Evolutionary conservation across 306 rosid genomes (phyloP).

Genomic region (Medicago truncatula): DNA sequence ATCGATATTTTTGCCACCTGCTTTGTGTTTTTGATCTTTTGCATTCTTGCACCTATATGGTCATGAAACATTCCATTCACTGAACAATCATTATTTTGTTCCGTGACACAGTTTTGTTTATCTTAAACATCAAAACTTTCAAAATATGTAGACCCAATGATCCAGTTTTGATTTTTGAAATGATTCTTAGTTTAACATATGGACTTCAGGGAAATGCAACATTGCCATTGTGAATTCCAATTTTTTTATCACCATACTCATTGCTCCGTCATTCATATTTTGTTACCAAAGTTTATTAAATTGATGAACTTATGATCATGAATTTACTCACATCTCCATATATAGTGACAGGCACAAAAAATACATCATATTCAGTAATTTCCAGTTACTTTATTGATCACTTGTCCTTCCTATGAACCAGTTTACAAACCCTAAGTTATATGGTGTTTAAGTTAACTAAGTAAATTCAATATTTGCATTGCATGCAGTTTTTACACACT

Average conservation of each 20-base stretch:
- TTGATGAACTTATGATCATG: background rate
- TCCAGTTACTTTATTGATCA: background rate
- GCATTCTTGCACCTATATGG: slow-evolving; percentile 4
- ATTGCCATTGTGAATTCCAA: background rate
- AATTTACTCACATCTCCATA: slow-evolving; percentile 11
- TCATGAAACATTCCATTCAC: slow-evolving; percentile 9
- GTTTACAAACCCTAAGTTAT: background rate
- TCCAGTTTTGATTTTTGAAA: slow-evolving; percentile 2
- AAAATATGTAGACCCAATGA: background rate
- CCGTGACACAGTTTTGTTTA: background rate
- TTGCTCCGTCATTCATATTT: background rate
- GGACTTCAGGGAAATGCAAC: background rate
- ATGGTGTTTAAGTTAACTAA: background rate
- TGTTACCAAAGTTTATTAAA: slow-evolving; percentile 1
- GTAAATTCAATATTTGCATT: slow-evolving; percentile 12
- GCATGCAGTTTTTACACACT: slow-evolving; percentile 16
- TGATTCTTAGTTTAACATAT: slow-evolving; percentile 4
- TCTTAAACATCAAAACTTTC: slow-evolving; percentile 10
- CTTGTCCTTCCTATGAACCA: background rate
- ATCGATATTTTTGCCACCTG: slow-evolving; percentile 33
- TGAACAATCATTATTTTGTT: slow-evolving; percentile 28
- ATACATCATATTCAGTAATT: slow-evolving; percentile 8
- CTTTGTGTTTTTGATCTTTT: slow-evolving; percentile 22
- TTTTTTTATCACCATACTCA: background rate
- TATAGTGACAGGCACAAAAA: background rate